Base-by-base conservation (phyloP, 1,284 basidiomycete genomes). In the Boletus mariae region DNA sequence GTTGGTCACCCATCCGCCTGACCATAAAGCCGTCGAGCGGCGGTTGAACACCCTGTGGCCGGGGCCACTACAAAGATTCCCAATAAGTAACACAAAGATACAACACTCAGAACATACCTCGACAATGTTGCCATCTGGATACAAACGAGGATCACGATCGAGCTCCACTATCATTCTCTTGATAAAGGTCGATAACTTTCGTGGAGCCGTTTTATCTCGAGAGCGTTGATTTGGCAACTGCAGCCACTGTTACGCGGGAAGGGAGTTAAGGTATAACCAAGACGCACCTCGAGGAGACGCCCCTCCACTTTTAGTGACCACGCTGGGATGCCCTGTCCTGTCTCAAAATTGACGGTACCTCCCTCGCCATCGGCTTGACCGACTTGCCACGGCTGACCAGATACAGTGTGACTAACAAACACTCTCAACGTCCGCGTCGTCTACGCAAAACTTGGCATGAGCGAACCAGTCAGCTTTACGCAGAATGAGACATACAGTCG, bases 291-390 rank as follows among this genome's bases (percentile, higher is more conserved):
- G 3, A 98, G 76, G 54, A 98, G 67, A 49, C 94, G 80, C 0
- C 95, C 95, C 62, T 98, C 94, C 53, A 98, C 82, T 66, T 85
- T 88, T 53, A 98, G 75, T 38, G 87, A 83, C 94, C 94, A 98
- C 0, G 92, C 90, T 1, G 95, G 92, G 17, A 96, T 86, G 2
- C 90, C 89, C 61, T 90, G 85, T 9, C 91, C 82, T 0, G 80
- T 77, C 71, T 53, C 74, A 32, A 80, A 73, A 64, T 85, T 82
- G 17, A 74, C 68, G 26, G 65, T 54, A 1, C 71, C 68, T 1
- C 69, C 73, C 35, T 71, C 75, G 2, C 61, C 57, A 9, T 65
- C 58, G 0, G 58, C 57, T 11, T 64, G 65, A 8, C 77, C 74
- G 23, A 77, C 77, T 69, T 94, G 90, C 94, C 92, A 92, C 15